Conservation (phyloP, 1,139 yeast genomes). For the Hansenula sp. region DNA sequence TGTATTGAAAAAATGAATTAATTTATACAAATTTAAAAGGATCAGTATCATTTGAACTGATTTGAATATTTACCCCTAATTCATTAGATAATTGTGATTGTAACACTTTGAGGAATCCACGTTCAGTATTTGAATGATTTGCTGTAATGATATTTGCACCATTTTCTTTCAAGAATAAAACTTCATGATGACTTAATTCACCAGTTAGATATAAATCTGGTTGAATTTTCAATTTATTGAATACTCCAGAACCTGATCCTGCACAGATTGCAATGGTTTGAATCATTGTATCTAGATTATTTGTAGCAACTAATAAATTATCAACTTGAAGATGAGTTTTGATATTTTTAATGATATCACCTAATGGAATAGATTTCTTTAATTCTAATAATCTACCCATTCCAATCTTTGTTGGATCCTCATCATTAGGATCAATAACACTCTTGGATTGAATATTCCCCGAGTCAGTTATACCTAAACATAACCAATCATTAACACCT, state of each 20-base stretch:
- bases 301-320: constrained; percentile 63
- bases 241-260: constrained; percentile 83
- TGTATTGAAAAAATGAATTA: background rate
- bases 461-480: constrained; percentile 43
- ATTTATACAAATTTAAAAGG: constrained; percentile 30
- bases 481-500: constrained; percentile 93
- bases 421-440: constrained; percentile 34
- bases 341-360: constrained; percentile 44
- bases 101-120: constrained; percentile 66
- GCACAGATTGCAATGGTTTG: constrained; percentile 83
- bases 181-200: constrained; percentile 91
- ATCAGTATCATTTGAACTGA: constrained; percentile 53
- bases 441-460: constrained; percentile 20
- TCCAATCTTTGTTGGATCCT: constrained; percentile 46
- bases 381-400: constrained; percentile 75
- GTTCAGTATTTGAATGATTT: constrained; percentile 89
- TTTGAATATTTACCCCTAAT: constrained; percentile 27
- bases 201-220: constrained; percentile 81
- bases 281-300: constrained; percentile 32
- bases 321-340: constrained; percentile 50
- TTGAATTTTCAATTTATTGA: constrained; percentile 21
- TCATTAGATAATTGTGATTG: constrained; percentile 43
- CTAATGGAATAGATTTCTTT: constrained; percentile 37
- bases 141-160: constrained; percentile 74
- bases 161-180: constrained; percentile 62